A percentile compares a stretch with the other conserved stretches of the same genome.
phyloP scores from a whole-genome alignment of 2,329 filamentous ascomycete genomes.

The Aspergillus tubingensis region DNA sequence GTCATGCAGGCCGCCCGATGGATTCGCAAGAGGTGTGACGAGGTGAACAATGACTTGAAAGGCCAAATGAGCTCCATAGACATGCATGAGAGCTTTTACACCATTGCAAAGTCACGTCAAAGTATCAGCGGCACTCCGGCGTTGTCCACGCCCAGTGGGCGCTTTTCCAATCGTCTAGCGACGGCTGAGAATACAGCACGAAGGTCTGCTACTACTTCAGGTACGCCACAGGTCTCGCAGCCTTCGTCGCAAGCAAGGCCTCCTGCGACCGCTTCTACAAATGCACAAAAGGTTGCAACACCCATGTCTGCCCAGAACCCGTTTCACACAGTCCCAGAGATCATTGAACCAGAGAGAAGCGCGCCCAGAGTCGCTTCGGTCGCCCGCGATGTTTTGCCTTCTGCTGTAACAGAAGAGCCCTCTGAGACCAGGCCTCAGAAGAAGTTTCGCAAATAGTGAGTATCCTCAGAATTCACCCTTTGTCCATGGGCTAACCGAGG shows the following conservation, averaged over 20 bases:
- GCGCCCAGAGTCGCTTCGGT: neutral
- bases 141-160: neutral
- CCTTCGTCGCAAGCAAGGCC: neutral
- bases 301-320: neutral
- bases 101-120: slow-evolving; percentile 3
- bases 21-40: slow-evolving; percentile 46
- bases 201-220: neutral
- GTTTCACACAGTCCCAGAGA: neutral
- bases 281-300: neutral
- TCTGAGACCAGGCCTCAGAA: slow-evolving; percentile 12
- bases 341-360: neutral
- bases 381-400: neutral
- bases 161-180: neutral
- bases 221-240: neutral
- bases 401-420: neutral
- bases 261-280: neutral
- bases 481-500: neutral
- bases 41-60: slow-evolving; percentile 49
- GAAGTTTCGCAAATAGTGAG: slow-evolving; percentile 21
- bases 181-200: neutral
- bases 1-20: slow-evolving; percentile 49
- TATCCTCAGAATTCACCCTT: neutral
- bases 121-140: slow-evolving; percentile 26
- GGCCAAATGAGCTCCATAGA: slow-evolving; percentile 46
- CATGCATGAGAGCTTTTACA: slow-evolving; percentile 29